A percentile compares a stretch with the other conserved stretches of the same genome.
These are phyloP conservation scores for Syncephalastrum racemosum DNA, from an alignment of 371 early-diverging fungal species.

Conservation along the genomic window DNA sequence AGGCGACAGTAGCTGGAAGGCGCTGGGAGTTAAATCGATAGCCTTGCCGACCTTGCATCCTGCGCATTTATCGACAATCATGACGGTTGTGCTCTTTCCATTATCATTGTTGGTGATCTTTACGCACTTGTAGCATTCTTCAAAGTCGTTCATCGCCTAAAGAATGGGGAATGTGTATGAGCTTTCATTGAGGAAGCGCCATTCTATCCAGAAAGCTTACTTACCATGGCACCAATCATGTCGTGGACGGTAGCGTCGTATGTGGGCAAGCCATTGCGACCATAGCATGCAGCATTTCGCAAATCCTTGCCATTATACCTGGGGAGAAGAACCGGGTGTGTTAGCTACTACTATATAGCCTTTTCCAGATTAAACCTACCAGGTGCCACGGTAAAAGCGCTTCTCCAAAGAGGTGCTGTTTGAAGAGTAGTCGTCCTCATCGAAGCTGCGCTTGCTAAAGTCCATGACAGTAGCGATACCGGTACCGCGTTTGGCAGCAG, in stretches of 20 bases:
- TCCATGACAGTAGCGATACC: constrained; percentile 41
- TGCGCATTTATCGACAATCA: constrained; percentile 18
- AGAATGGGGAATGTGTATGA: background rate
- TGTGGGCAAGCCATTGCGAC: constrained; percentile 13
- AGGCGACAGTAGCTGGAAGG: constrained; percentile 6
- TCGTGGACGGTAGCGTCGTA: constrained; percentile 7
- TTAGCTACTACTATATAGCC: background rate
- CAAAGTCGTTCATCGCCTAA: constrained; percentile 13
- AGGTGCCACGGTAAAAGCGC: constrained; percentile 23
- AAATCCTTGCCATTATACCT: constrained; percentile 19
- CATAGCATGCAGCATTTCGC: constrained; percentile 19
- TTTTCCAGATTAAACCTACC: constrained; percentile 2
- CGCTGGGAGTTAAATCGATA: constrained; percentile 17
- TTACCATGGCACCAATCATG: constrained; percentile 16
- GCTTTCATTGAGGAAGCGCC: too few relatives aligned
- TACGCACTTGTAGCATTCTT: constrained; percentile 16
- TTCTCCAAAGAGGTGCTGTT: constrained; percentile 15
- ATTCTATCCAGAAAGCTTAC: background rate
- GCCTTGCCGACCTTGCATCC: constrained; percentile 14
- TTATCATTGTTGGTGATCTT: constrained; percentile 12
- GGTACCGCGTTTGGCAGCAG: too few relatives aligned
- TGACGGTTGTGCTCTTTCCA: constrained; percentile 6
- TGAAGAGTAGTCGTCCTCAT: too few relatives aligned
- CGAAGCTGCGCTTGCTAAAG: constrained; percentile 14
- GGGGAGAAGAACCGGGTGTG: background rate